Base-by-base conservation (phyloP, 1,139 yeast species). In the Sugiyamaella grinbergsii region DNA sequence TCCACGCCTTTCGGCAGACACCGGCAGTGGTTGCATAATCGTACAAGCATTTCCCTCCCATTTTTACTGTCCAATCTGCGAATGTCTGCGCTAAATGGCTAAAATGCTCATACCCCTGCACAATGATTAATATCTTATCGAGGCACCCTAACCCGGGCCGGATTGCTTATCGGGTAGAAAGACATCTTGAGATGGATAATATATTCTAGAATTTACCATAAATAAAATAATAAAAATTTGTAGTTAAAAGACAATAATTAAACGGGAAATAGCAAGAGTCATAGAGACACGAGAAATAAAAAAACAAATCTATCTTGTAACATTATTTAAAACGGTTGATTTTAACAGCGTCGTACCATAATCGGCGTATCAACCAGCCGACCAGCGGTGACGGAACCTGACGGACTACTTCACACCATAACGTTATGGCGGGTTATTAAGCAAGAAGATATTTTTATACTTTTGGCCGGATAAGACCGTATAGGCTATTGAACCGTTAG, bases 1-100 rank as follows among this genome's bases (percentile, higher is more conserved):
- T 15, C n/a, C n/a, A n/a, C n/a, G n/a, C n/a, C n/a, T 16, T 19
- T 28, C 37, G 45, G 45, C 45, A 20, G 37, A 28, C n/a, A 20
- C 44, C 44, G 44, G 45, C 45, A 19, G 28, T 10, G 10, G 6
- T 22, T 23, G 45, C 45, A 41, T 41, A 20, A 41, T 41, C 45
- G 23, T 20, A 20, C 4, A 29, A 11, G 16, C 24, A 13, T 7
- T 13, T 3, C 15, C n/a, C n/a, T n/a, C n/a, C n/a, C n/a, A n/a
- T n/a, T n/a, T n/a, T n/a, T n/a, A n/a, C n/a, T n/a, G n/a, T n/a
- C n/a, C n/a, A n/a, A n/a, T n/a, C n/a, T n/a, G n/a, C n/a, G n/a
- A n/a, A n/a, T n/a, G 26, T 13, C 5, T 36, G 39, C 39, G 19
- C 5, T 16, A 19, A 7, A 4, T 8, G 39, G 11, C 24, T 8